Evolutionary conservation across 1,139 yeast species (phyloP).

Genomic region (Diutina neorugosa): DNA sequence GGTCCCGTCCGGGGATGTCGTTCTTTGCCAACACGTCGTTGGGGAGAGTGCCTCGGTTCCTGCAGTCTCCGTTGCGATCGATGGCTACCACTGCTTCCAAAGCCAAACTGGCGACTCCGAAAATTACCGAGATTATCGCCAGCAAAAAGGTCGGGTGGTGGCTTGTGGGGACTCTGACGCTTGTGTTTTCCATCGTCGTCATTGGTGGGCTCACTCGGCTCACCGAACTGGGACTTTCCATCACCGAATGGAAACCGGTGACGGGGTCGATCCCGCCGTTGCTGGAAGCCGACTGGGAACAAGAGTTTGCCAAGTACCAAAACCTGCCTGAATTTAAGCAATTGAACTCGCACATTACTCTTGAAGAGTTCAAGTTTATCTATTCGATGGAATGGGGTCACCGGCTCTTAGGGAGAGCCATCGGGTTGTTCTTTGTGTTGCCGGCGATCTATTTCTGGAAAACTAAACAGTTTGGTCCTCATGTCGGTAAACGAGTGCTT

Average conservation of each 20-base stretch:
- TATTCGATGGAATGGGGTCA: constrained; percentile 98
- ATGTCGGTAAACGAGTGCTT: constrained; percentile 55
- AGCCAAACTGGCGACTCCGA: too few species aligned
- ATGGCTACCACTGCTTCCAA: not conserved
- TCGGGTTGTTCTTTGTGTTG: constrained; percentile 69
- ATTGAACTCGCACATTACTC: constrained; percentile 77
- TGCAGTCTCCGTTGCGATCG: not conserved
- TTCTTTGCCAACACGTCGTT: constrained; percentile 1
- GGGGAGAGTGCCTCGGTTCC: not conserved
- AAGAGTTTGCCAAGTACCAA: constrained; percentile 69
- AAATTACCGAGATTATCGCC: not conserved
- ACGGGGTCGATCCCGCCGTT: constrained; percentile 91
- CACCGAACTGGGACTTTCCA: constrained; percentile 91
- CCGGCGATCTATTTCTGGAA: constrained; percentile 81
- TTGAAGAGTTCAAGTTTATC: constrained; percentile 91
- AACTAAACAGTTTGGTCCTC: constrained; percentile 52
- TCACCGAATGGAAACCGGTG: constrained; percentile 98
- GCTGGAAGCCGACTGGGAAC: constrained; percentile 69
- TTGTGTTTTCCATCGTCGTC: constrained; percentile 93
- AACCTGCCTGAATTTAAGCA: constrained; percentile 85
- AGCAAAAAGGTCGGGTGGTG: constrained; percentile 45
- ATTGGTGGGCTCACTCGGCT: constrained; percentile 91
- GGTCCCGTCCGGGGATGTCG: not conserved
- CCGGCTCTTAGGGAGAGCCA: constrained; percentile 80
- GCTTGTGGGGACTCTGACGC: constrained; percentile 80